Percentiles rank a stretch among this genome's conserved stretches.
phyloP scores from a whole-genome alignment of 2,329 filamentous ascomycete genomes.

The Malbranchea zuffiana region DNA sequence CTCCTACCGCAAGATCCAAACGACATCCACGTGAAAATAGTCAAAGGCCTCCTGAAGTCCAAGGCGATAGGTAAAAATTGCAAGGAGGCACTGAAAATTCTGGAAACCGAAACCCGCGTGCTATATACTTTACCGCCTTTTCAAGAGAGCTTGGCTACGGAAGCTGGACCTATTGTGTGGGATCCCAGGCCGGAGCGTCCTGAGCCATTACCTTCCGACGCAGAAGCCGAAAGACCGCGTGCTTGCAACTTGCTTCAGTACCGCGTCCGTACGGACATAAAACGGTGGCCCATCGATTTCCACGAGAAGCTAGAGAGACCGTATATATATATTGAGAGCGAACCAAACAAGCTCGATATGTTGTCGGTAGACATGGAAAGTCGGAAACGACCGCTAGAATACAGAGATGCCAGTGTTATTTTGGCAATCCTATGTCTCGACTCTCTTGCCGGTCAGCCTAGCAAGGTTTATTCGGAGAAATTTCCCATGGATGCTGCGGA shows the following conservation, averaged over 20 bases:
- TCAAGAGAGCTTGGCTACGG: not conserved
- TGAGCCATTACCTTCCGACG: too few species aligned
- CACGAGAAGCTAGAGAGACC: not conserved
- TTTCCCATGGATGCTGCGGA: constrained; percentile 5
- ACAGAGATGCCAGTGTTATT: constrained; percentile 12
- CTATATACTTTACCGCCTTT: too few species aligned
- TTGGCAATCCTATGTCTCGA: constrained; percentile 17
- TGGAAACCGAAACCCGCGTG: too few species aligned
- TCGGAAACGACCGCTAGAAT: not conserved
- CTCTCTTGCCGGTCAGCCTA: constrained; percentile 2
- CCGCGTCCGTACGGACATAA: too few species aligned
- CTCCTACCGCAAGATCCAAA: not conserved
- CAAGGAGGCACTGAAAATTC: too few species aligned
- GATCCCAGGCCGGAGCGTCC: constrained; percentile 2
- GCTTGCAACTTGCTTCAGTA: too few species aligned
- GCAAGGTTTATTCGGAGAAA: constrained; percentile 6
- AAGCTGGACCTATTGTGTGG: constrained; percentile 5
- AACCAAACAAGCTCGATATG: not conserved
- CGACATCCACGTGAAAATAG: too few species aligned
- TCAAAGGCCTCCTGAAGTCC: too few species aligned
- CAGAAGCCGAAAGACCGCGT: too few species aligned
- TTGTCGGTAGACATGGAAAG: not conserved
- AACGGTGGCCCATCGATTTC: not conserved
- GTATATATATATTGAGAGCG: not conserved
- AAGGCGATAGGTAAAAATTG: too few species aligned